phyloP scores from a whole-genome alignment of 2,329 filamentous ascomycete genomes.

The Fusarium protoensiforme region DNA sequence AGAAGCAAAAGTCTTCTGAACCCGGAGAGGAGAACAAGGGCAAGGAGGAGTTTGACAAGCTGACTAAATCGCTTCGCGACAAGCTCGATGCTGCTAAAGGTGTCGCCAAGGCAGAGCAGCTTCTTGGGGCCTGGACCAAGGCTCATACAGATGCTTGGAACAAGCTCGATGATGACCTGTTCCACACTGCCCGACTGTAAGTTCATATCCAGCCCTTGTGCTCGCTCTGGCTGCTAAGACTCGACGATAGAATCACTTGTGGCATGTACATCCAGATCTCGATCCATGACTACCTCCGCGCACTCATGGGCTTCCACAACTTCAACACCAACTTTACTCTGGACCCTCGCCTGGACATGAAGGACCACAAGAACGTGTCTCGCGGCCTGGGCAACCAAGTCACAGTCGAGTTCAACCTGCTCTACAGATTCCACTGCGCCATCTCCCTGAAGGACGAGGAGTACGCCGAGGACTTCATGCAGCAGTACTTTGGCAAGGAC shows the following conservation, averaged over 20 bases:
- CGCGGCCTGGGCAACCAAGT: constrained; percentile 50
- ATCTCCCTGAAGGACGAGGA: constrained; percentile 46
- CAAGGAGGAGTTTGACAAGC: background rate
- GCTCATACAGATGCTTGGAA: constrained; percentile 40
- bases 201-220: background rate
- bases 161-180: constrained; percentile 57
- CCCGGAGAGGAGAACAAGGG: background rate
- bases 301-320: constrained; percentile 61
- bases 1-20: background rate
- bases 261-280: constrained; percentile 66
- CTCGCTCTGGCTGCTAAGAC: background rate
- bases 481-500: constrained; percentile 5
- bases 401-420: constrained; percentile 49
- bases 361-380: constrained; percentile 38
- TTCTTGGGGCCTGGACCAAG: background rate
- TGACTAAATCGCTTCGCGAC: background rate
- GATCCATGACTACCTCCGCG: constrained; percentile 53
- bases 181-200: constrained; percentile 50
- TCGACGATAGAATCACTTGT: constrained; percentile 54
- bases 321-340: constrained; percentile 68
- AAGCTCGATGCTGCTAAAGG: background rate
- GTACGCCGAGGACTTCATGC: constrained; percentile 43
- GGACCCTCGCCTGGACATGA: constrained; percentile 39
- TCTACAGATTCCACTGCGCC: constrained; percentile 49
- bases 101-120: background rate